Evolutionary conservation across 1,284 basidiomycete genomes (phyloP), one percentile per base, ranked within the genome.

Genomic region (Takashimella tepidaria): DNA sequence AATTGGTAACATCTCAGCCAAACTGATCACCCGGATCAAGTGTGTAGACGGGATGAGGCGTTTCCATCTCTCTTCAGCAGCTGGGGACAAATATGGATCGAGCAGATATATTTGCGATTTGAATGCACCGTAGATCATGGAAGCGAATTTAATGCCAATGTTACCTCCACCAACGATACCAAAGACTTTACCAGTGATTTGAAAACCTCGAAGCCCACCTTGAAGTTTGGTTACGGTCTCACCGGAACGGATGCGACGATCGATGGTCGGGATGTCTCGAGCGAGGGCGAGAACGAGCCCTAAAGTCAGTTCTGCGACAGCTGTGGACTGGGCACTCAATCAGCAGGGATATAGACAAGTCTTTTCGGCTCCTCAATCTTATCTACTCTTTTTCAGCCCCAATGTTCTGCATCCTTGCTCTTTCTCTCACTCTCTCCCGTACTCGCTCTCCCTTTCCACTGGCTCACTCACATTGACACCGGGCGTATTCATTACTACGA

Each of bases 161-260:
- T 60, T 60, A 0, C 61, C 61, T 10, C 59, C 58, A 0, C 57
- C 57, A 24, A 56, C 49, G 31, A 59, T 53, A 10, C 57, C 57
- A 2, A 59, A 26, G 16, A 16, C 10, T 16, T 16, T 8, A 16
- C 31, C 31, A 11, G 51, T 56, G 51, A 53, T 53, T 25, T 53
- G 45, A 20, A 43, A 50, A 31, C 55, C 47, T 24, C 48, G 45
- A 23, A 46, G 47, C 19, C 57, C 54, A n/a, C 23, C 43, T 8
- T 37, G 10, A 16, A 16, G 10, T 37, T 37, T 37, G 31, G 31
- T 37, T 49, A 47, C 40, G 41, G 54, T 52, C 21, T 23, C 31
- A 3, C 53, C 53, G 1, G 24, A 5, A 5, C 49, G 40, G 19
- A 55, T 40, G 5, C 20, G 24, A 4, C 45, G 26, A 47, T 59